These are phyloP conservation scores for Colletotrichum kahawae DNA, from an alignment of 2,329 filamentous ascomycete genomes.

Conservation along the genomic window DNA sequence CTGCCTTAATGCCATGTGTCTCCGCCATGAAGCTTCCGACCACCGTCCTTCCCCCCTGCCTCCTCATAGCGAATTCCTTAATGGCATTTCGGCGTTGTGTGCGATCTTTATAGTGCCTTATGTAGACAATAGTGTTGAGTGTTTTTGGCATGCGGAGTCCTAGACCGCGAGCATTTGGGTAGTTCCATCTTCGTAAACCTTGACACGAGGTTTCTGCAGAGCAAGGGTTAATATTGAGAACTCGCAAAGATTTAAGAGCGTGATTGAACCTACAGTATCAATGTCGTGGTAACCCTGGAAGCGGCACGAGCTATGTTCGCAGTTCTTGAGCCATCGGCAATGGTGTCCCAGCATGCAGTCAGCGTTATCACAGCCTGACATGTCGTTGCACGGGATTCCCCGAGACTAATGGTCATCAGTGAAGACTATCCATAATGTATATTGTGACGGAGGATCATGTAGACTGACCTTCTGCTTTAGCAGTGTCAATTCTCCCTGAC, in stretches of 20 bases:
- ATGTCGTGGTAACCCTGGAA: conserved; percentile 26
- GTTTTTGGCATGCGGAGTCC: neutral
- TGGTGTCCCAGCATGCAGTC: conserved; percentile 26
- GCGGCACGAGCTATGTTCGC: conserved; percentile 21
- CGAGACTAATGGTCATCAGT: neutral
- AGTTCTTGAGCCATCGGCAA: conserved; percentile 25
- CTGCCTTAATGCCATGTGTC: rapidly evolving
- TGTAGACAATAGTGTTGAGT: neutral
- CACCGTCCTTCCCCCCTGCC: neutral
- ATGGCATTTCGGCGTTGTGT: neutral
- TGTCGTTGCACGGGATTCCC: conserved; percentile 20
- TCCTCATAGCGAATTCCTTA: rapidly evolving
- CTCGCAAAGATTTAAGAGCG: neutral
- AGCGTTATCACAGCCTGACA: conserved; percentile 21
- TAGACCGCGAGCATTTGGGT: neutral
- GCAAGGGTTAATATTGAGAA: neutral
- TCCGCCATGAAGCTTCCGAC: neutral
- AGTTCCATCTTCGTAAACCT: conserved; percentile 17
- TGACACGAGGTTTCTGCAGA: conserved; percentile 3
- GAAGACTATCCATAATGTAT: neutral
- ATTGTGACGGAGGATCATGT: neutral
- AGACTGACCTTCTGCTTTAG: conserved; percentile 23
- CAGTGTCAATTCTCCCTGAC: conserved; percentile 19
- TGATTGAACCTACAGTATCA: conserved; percentile 17
- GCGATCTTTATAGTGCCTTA: neutral